Evolutionary conservation across 2,329 filamentous ascomycete genomes (phyloP).

Genomic region (Dendryphion nanum): DNA sequence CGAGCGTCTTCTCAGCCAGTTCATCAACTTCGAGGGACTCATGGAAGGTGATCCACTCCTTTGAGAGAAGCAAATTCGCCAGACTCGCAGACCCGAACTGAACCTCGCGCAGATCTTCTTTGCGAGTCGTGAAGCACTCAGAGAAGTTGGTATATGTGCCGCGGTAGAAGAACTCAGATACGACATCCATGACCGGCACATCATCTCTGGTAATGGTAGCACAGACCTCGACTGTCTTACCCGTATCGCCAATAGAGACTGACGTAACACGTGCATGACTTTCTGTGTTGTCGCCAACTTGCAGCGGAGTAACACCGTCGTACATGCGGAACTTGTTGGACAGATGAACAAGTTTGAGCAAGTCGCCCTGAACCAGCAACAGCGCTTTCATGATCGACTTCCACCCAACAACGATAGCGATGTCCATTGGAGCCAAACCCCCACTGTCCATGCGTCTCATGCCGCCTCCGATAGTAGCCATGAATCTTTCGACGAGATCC

Average conservation of each 20-base stretch:
- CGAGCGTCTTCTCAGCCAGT: slow-evolving; percentile 9
- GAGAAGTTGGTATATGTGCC: slow-evolving; percentile 13
- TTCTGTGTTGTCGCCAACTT: slow-evolving; percentile 10
- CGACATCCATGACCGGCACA: slow-evolving; percentile 12
- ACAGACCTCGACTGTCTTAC: slow-evolving; percentile 12
- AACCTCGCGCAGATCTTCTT: slow-evolving; percentile 8
- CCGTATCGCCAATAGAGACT: slow-evolving; percentile 9
- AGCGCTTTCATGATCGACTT: slow-evolving; percentile 14
- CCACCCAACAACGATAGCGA: slow-evolving; percentile 44
- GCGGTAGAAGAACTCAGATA: slow-evolving; percentile 15
- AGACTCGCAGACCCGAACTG: slow-evolving; percentile 4
- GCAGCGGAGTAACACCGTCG: slow-evolving; percentile 4
- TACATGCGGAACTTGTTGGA: slow-evolving; percentile 14
- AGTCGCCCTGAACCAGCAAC: slow-evolving; percentile 10
- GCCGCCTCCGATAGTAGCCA: slow-evolving; percentile 11
- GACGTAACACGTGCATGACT: slow-evolving; percentile 7
- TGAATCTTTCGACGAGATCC: slow-evolving; percentile 10
- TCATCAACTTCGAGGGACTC: slow-evolving; percentile 6
- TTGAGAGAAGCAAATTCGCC: slow-evolving; percentile 9
- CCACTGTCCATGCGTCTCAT: slow-evolving; percentile 5
- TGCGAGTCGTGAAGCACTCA: slow-evolving; percentile 9
- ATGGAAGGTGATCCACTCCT: slow-evolving; percentile 11
- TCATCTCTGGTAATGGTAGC: slow-evolving; percentile 12
- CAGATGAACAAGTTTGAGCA: slow-evolving; percentile 15
- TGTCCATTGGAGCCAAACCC: slow-evolving; percentile 12